Evolutionary conservation across 1,139 yeast genomes (phyloP), one percentile per base, ranked within the genome.

Genomic region (Lodderomyces elongisporus): DNA sequence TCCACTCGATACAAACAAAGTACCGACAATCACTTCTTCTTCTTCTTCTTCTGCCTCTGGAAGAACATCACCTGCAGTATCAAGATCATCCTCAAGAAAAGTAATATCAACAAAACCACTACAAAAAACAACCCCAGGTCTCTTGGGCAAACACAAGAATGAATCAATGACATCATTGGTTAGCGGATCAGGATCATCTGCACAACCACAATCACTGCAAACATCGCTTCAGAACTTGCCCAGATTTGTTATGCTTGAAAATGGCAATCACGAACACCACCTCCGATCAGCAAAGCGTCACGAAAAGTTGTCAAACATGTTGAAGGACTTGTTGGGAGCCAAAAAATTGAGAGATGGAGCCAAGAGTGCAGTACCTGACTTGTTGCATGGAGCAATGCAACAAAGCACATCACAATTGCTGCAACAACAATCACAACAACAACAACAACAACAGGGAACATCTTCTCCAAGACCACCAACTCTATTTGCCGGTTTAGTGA

Each of bases 291-390:
- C 89, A 8, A 79, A 81, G 49, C 73, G 97, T 44, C 96, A 88
- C 56, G 97, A 89, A 52, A 88, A 87, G 53, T 66, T 89, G 31
- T 74, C 87, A 14, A 79, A 79, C 41, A 85, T 89, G 95, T 70
- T 91, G 44, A 85, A 85, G 47, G 95, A 85, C 51, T 68, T 87
- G 43, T 60, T 89, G 39, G 93, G 89, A 22, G 88, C 89, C 8
- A 83, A 83, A 48, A 84, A 81, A 52, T 67, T 84, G 24, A 67
- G 95, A 34, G 85, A 79, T 46, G 91, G 79, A 46, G 95, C 95
- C 2, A 79, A 81, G 32, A 74, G 83, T 34, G 95, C 95, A 1
- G 84, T 85, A n/a, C 93, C 94, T 1, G 84, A 80, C 42, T 53
- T 66, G n/a, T 45, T 67, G 25, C 43, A 39, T 22, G 41, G 40